Base-by-base conservation (phyloP, 2,329 filamentous ascomycete species). In the Diaporthe australafricana region DNA sequence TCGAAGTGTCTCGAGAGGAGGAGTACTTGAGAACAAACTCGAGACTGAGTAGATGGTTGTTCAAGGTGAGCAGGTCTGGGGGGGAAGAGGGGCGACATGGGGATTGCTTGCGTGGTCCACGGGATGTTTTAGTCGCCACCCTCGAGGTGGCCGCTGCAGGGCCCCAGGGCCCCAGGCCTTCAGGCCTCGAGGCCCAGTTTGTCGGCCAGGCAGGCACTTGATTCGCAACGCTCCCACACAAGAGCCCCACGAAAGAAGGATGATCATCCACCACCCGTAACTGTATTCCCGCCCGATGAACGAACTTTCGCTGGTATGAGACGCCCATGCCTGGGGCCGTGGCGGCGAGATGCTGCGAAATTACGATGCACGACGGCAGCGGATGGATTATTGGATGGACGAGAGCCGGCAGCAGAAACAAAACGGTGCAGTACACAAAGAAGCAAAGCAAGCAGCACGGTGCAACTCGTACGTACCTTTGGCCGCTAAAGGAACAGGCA, bases 401-500 rank as follows among this genome's bases (percentile, higher is more conserved):
- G 40, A 55, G 14, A 12, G 65, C 17, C 7, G 57, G 40, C 67
- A 12, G 53, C 27, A 32, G 50, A n/a, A 42, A 47, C 25, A 35
- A 40, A 40, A 53, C 48, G 42, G 47, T 52, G 38, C 67, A 63
- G 32, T 9, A 35, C 32, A 35, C 32, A 35, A 35, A 35, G 32
- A 35, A 35, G 32, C 42, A 57, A 40, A 60, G 27, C 27, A 63
- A 22, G 42, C 25, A 63, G 56, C 40, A 32, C 42, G 52, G 35
- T 55, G 68, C 56, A 68, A 63, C 55, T 60, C 35, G 27, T 67
- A 73, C 81, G 78, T 74, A 83, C 82, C 81, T 78, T 83, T 82
- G 74, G 80, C 81, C 63, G 77, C 78, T 72, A 83, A 62, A 55
- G 81, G 79, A 48, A 81, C 68, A 73, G 82, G 80, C 82, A 83